phyloP scores from a whole-genome alignment of 2,329 filamentous ascomycete species.

The Alternaria angustiovoidea region DNA sequence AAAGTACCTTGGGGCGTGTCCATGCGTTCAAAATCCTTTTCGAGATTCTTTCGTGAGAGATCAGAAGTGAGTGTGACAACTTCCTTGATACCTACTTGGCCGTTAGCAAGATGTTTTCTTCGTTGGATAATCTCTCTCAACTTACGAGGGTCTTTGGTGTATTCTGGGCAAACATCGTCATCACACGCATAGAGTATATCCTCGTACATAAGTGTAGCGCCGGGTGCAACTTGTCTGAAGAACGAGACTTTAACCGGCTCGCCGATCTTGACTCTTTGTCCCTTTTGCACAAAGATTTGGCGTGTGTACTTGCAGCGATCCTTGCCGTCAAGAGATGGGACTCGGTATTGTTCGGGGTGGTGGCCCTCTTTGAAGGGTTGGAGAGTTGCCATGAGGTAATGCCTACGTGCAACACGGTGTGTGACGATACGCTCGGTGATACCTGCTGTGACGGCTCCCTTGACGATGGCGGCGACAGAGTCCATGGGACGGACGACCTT shows the following conservation, averaged over 20 bases:
- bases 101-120: not conserved
- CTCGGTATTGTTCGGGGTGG: conserved; percentile 96
- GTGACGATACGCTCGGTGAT: conserved; percentile 97
- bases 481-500: conserved; percentile 99
- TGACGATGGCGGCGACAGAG: conserved; percentile 97
- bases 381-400: conserved; percentile 98
- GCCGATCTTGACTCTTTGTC: conserved; percentile 98
- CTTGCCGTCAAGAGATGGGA: conserved; percentile 94
- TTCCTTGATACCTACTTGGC: conserved; percentile 88
- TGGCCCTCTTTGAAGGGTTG: conserved; percentile 99
- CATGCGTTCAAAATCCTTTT: conserved; percentile 99
- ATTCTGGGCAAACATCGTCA: conserved; percentile 97
- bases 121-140: conserved; percentile 38
- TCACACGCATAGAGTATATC: conserved; percentile 98
- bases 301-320: conserved; percentile 98
- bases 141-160: conserved; percentile 99
- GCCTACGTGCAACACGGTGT: conserved; percentile 92
- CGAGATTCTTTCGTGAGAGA: conserved; percentile 95
- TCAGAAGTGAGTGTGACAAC: conserved; percentile 97
- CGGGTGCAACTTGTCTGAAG: conserved; percentile 96
- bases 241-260: conserved; percentile 99
- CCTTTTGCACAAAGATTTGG: conserved; percentile 98
- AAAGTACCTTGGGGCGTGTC: conserved; percentile 90
- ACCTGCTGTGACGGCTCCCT: conserved; percentile 95
- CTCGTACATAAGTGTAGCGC: conserved; percentile 98